Base-by-base conservation (phyloP, 345 rosid genomes). In the Acer yangbiense region DNA sequence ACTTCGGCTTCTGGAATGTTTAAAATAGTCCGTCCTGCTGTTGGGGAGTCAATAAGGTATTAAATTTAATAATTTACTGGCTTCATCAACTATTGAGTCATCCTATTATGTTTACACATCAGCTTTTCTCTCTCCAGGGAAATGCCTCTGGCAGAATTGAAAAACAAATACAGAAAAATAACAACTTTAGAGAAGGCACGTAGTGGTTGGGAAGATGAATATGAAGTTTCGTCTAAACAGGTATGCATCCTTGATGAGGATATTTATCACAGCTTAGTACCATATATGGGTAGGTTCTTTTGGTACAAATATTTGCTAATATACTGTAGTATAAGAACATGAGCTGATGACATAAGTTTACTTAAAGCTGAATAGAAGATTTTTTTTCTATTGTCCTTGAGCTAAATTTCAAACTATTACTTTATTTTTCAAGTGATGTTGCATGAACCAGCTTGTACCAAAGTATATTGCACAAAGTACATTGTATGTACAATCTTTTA, bases 161-260 rank as follows among this genome's bases (percentile, higher is more conserved):
- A 92, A 87, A 87, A 77, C 79, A 95, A 95, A 84, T 95, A 93
- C 82, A 83, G 97, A 81, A 93, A 86, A 81, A 74, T 92, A 50
- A 80, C 91, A 43, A 91, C 92, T 23, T 69, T 92, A 57, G 97
- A 92, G 83, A 93, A 92, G 85, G 94, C 99, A 73, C 82, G 72
- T 62, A 79, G 48, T 68, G 96, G 98, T 72, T 96, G 99, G 99
- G 97, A 96, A 86, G 99, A 93, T 66, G 99, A 96, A 81, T 94
- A 89, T 81, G 95, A 91, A 83, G 79, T 92, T 84, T 94, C 99
- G 55, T 96, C 98, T 68, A 94, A 91, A 83, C 99, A 93, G 98
- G 99, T 95, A 70, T 20, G 35, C 63, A 76, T 78, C 20, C 77
- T 64, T 21, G 16, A 50, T 3, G 16, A 63, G 32, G 17, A n/a